These are phyloP conservation scores for Chytridiales sp. DNA, from an alignment of 371 early-diverging fungal genomes.

Conservation along the genomic window DNA sequence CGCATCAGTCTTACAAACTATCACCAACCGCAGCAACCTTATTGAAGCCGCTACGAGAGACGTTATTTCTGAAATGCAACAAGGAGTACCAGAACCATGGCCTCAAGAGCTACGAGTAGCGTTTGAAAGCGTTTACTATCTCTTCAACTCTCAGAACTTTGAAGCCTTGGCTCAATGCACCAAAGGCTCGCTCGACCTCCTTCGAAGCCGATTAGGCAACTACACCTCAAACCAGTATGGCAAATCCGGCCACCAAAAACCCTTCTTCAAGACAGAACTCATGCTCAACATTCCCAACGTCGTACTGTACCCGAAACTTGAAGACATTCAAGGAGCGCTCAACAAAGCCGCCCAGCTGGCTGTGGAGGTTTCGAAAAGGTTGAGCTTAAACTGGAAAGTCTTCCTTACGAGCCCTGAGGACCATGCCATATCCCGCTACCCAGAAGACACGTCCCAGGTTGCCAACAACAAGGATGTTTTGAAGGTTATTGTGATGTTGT, in stretches of 20 bases:
- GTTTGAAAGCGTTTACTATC: conserved; percentile 57
- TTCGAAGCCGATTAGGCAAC: conserved; percentile 53
- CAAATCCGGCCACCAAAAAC: conserved; percentile 47
- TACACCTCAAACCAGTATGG: conserved; percentile 57
- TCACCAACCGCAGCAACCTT: conserved; percentile 55
- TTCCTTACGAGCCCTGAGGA: conserved; percentile 50
- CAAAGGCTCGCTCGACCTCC: conserved; percentile 56
- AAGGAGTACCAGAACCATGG: conserved; percentile 39
- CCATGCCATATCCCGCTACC: conserved; percentile 41
- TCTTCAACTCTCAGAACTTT: conserved; percentile 56
- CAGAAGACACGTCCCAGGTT: conserved; percentile 59
- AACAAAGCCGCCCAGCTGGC: conserved; percentile 55
- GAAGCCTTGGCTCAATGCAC: conserved; percentile 61
- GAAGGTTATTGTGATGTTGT: conserved; percentile 53
- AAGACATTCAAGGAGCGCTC: conserved; percentile 60
- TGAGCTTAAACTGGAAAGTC: conserved; percentile 50
- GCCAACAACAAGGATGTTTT: conserved; percentile 64
- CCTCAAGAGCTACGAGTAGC: conserved; percentile 49
- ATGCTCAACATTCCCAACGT: conserved; percentile 59
- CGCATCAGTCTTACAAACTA: conserved; percentile 41
- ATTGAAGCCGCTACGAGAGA: conserved; percentile 58
- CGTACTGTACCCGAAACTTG: conserved; percentile 61
- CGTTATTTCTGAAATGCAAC: conserved; percentile 50
- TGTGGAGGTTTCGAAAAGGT: conserved; percentile 55
- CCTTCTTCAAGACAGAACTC: conserved; percentile 61